Base-by-base conservation (phyloP, 441 rosid species). In the Brassica hybrid region DNA sequence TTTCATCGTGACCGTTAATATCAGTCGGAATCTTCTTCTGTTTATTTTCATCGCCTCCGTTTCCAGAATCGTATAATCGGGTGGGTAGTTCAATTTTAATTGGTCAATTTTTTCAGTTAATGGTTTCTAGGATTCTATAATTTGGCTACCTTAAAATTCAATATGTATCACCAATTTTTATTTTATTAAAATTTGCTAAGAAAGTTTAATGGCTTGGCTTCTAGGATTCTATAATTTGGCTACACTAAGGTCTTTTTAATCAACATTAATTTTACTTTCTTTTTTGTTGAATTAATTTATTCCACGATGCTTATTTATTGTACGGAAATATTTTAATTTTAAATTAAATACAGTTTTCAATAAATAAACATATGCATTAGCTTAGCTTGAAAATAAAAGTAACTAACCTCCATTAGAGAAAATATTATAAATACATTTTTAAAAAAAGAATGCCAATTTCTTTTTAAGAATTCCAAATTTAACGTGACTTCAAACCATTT, bases 1-100 rank as follows among this genome's bases (percentile, higher is more conserved):
- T 71, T 65, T 41, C 38, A 77, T 64, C 50, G 0, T 65, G 8
- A 18, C 67, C 54, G 72, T 71, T 63, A 41, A 43, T 64, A 16
- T 27, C 25, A 2, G 62, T 34, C 27, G n/a, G 30, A 5, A 8
- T 54, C 27, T 34, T 9, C 23, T 38, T 19, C 10, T 34, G n/a
- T 3, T 12, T 12, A 11, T 41, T 11, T 30, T 4, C 21, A 7
- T 11, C 56, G 0, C 38, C 18, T 73, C 65, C 23, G 9, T 36
- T 54, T 16, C 32, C 7, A 57, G 16, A 57, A 3, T 57, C 23
- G 23, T 41, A 41, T 43, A 1, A 11, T 14, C 6, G 32, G 17
- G 17, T 10, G 14, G 8, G 17, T 43, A 41, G 21, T 48, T 7
- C 45, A 58, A 7, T 43, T 17, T 45, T 66, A 66, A 45, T 67